Base-by-base conservation (phyloP, 2,329 filamentous ascomycete genomes). In the Hymenoscyphus infarciens region DNA sequence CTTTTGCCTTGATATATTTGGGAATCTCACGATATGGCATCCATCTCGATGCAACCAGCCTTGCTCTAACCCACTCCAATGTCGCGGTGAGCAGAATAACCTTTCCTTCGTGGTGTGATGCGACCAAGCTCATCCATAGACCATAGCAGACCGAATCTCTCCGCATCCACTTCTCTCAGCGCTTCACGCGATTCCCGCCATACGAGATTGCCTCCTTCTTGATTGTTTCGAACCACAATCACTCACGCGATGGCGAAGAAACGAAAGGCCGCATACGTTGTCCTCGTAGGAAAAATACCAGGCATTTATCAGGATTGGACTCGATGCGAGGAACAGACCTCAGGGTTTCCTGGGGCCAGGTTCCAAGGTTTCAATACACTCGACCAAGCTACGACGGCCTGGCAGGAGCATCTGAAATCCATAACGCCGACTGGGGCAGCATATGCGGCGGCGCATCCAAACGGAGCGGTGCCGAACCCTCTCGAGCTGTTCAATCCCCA, bases 271-370 rank as follows among this genome's bases (percentile, higher is more conserved):
- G 42, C 42, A 19, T 62, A 62, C 29, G 56, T 62, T 31, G 56
- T 62, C 16, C 45, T 62, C n/a, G n/a, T 8, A 33, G 67, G 66
- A 7, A 58, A 64, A 45, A 57, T 35, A 6, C 60, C 64, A 7
- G 69, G 69, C 22, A 54, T 71, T 8, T 68, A 63, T 22, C 1
- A 53, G 6, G 42, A 57, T 3, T 66, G 64, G 67, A 16, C 53
- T 11, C 60, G 67, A 59, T 66, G 66, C 29, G 19, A 69, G 25
- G 13, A 33, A 16, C 68, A 69, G 39, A 63, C 67, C 25, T 15
- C 49, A 1, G 64, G 66, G 1, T 70, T 64, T 49, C 22, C 57
- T 1, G 59, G 61, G 3, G 56, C 42, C 19, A 52, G 52, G 2
- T 60, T 60, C 4, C 27, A 56, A 25, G 66, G 67, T 4, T 72